Percentiles rank a stretch among this genome's conserved stretches.
Conservation (phyloP, 2,329 filamentous ascomycete species). For the Fusarium penzigii region DNA sequence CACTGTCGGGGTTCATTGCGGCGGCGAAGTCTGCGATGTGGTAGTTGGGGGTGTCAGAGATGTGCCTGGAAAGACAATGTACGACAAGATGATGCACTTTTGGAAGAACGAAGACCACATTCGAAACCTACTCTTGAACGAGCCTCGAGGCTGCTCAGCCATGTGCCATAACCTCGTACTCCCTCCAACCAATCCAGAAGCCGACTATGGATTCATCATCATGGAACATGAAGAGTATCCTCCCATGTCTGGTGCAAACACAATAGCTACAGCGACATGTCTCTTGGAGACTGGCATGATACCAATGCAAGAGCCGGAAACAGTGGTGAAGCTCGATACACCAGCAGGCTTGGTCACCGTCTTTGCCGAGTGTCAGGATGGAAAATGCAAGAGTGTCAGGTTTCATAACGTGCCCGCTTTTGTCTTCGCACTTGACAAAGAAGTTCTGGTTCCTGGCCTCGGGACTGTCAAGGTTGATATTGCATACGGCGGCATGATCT, state of each 20-base stretch:
- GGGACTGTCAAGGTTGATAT: constrained; percentile 14
- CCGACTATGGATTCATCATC: constrained; percentile 23
- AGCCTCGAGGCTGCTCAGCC: constrained; percentile 14
- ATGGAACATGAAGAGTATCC: constrained; percentile 24
- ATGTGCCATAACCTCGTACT: constrained; percentile 21
- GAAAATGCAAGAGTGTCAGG: constrained; percentile 18
- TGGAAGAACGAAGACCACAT: constrained; percentile 15
- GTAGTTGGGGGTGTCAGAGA: constrained; percentile 19
- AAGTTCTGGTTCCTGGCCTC: constrained; percentile 10
- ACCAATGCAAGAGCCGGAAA: constrained; percentile 18
- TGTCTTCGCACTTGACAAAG: constrained; percentile 14
- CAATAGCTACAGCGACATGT: constrained; percentile 10
- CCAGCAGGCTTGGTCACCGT: constrained; percentile 19
- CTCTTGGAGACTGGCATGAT: constrained; percentile 21
- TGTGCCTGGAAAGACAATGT: constrained; percentile 19
- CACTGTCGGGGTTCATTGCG: constrained; percentile 20
- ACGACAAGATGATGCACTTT: constrained; percentile 21
- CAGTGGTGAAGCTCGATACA: constrained; percentile 16
- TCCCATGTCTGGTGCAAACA: constrained; percentile 22
- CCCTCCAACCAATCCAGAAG: constrained; percentile 13
- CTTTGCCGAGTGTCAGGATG: constrained; percentile 11
- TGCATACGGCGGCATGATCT: constrained; percentile 22
- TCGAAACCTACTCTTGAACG: constrained; percentile 16
- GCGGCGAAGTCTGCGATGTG: constrained; percentile 21
- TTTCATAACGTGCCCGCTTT: constrained; percentile 23